Base-by-base conservation (phyloP, 805 yeast genomes). In the Ogataea ramenticola region DNA sequence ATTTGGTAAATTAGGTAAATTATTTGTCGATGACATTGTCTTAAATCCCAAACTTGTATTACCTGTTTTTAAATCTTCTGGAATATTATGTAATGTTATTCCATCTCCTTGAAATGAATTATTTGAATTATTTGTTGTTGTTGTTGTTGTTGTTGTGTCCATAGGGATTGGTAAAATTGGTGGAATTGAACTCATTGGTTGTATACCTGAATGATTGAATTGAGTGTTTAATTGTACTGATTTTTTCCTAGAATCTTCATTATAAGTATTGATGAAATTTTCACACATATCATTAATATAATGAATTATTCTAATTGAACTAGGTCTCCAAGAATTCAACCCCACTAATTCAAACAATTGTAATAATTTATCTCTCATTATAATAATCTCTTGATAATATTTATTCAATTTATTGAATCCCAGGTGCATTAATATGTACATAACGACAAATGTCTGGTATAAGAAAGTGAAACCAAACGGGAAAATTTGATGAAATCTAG, bases 391-490 rank as follows among this genome's bases (percentile, higher is more conserved):
- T 35, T 53, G 51, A 31, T 56, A 55, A 41, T 57, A 53, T 8
- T 53, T 46, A 1, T 50, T 43, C 38, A 63, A 46, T 29, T 61
- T 64, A 16, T 60, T 60, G 43, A 60, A 67, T 21, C 70, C 70
- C 43, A 69, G 58, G 51, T 72, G 75, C 50, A 75, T 56, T 48
- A 74, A 55, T 1, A 77, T 73, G 57, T 68, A 75, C 20, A 70
- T 64, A 20, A 74, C 77, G 43, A 75, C 71, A 41, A 75, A 61
- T 2, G 79, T 76, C 51, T 75, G 80, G 53, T 74, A 73, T 11
- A 73, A 58, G 42, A 72, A 74, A 2, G 75, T 65, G 49, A 71
- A 72, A 42, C 72, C 65, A 45, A 72, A 72, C 16, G 79, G 80
- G 47, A 66, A 71, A 36, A 61, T 33, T 50, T 58, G 49, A 64